These are phyloP conservation scores for Millerozyma miso DNA, from an alignment of 805 yeast species.

Conservation along the genomic window DNA sequence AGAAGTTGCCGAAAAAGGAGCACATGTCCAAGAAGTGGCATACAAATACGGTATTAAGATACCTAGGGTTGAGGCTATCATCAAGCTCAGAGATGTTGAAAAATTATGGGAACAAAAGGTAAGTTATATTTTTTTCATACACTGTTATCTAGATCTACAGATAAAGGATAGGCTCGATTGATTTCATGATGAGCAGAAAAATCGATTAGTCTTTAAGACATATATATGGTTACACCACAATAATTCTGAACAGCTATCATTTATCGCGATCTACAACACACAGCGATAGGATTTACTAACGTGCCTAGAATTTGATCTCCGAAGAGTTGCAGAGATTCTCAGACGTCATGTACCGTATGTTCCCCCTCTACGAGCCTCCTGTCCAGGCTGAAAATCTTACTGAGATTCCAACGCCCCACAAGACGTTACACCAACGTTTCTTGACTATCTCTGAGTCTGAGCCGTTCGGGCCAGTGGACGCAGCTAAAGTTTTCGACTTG, in stretches of 20 bases:
- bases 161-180: conserved; percentile 9
- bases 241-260: conserved; percentile 12
- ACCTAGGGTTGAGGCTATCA: conserved; percentile 85
- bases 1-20: conserved; percentile 49
- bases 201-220: conserved; percentile 84
- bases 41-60: conserved; percentile 74
- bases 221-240: conserved; percentile 45
- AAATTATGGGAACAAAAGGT: conserved; percentile 55
- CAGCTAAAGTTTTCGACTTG: conserved; percentile 76
- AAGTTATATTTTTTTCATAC: conserved; percentile 35
- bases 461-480: conserved; percentile 94
- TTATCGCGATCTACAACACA: no score
- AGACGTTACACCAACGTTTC: conserved; percentile 77
- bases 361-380: conserved; percentile 59
- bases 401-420: conserved; percentile 89
- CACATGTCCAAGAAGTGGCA: conserved; percentile 69
- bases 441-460: conserved; percentile 89
- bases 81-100: conserved; percentile 65
- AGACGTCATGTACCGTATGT: conserved; percentile 65
- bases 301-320: conserved; percentile 41
- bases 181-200: conserved; percentile 42
- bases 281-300: conserved; percentile 34
- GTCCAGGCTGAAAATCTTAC: conserved; percentile 67
- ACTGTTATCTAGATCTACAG: background rate
- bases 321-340: conserved; percentile 59